Base-by-base conservation (phyloP, 2,329 filamentous ascomycete genomes). In the Arthrobotrys entomopaga region DNA sequence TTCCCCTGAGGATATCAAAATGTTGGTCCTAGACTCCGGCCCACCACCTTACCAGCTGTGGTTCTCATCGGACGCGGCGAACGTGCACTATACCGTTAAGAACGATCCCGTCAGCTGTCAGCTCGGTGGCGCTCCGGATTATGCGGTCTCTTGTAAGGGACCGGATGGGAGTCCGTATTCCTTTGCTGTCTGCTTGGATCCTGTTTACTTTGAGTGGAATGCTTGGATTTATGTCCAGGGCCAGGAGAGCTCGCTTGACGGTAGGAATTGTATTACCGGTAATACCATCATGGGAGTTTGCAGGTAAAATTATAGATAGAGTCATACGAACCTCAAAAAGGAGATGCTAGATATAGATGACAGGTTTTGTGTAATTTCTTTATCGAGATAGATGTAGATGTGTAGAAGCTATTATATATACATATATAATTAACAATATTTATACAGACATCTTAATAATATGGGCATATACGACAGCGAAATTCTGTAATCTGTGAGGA, bases 161-260 rank as follows among this genome's bases (percentile, higher is more conserved):
- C 49, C 52, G 11, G 54, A 24, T 19, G 34, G 16, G 4, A 50
- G 22, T 1, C 34, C 16, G 4, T 66, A 57, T 40, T 13, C 3
- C 3, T 7, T 24, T 8, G 46, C 69, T 8, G 24, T 66, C 3
- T 73, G 69, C 22, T 40, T 16, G n/a, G 48, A 66, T 40, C 60
- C 67, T 19, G 15, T 22, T n/a, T 65, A 65, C 11, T 66, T 34
- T 16, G 69, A 73, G 4, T 73, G 63, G 61, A 20, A 22, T 2
- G 34, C 57, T n/a, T 46, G 42, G 42, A 24, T 58, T 16, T 65
- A 43, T 16, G 3, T 3, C 5, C n/a, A 65, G 40, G 65, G 38
- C n/a, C 42, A 61, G 11, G 38, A 13, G 10, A 40, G 16, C 22
- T 53, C 65, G 48, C 48, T 72, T 2, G 16, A 10, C 2, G 67